These are phyloP conservation scores for Capsella bursapastoris DNA, from an alignment of 345 rosid genomes.

Conservation along the genomic window DNA sequence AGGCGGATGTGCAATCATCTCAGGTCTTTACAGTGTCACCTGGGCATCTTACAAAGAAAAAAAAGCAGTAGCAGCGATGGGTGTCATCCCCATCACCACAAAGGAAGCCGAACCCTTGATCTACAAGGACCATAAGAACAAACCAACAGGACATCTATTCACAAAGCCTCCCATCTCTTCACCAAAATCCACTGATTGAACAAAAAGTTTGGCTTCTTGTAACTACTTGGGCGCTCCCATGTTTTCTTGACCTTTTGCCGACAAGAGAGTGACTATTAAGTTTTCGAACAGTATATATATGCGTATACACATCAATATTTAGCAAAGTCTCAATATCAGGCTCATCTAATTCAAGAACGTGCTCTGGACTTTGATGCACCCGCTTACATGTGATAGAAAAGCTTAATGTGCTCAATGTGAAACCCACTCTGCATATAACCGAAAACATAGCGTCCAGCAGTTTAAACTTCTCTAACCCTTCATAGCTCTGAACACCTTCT, in stretches of 20 bases:
- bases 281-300: slow-evolving; percentile 23
- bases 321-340: neutral
- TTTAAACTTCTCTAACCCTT: slow-evolving; percentile 33
- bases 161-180: slow-evolving; percentile 42
- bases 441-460: slow-evolving; percentile 51
- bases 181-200: slow-evolving; percentile 51
- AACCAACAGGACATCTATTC: slow-evolving; percentile 54
- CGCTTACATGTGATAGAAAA: slow-evolving; percentile 60
- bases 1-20: slow-evolving; percentile 80
- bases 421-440: slow-evolving; percentile 47
- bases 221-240: neutral
- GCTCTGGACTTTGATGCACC: slow-evolving; percentile 46
- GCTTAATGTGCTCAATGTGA: slow-evolving; percentile 52
- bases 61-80: slow-evolving; percentile 42
- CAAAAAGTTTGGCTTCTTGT: neutral
- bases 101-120: slow-evolving; percentile 66
- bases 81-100: slow-evolving; percentile 38
- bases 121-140: slow-evolving; percentile 52
- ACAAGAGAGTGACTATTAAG: neutral
- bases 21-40: slow-evolving; percentile 86
- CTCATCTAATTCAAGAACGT: slow-evolving; percentile 14
- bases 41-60: slow-evolving; percentile 85
- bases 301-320: neutral
- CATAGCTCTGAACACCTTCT: slow-evolving; percentile 47
- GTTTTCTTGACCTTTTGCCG: slow-evolving; percentile 14